Evolutionary conservation across 1,284 basidiomycete genomes (phyloP).

Genomic region (Naganishia sp.): DNA sequence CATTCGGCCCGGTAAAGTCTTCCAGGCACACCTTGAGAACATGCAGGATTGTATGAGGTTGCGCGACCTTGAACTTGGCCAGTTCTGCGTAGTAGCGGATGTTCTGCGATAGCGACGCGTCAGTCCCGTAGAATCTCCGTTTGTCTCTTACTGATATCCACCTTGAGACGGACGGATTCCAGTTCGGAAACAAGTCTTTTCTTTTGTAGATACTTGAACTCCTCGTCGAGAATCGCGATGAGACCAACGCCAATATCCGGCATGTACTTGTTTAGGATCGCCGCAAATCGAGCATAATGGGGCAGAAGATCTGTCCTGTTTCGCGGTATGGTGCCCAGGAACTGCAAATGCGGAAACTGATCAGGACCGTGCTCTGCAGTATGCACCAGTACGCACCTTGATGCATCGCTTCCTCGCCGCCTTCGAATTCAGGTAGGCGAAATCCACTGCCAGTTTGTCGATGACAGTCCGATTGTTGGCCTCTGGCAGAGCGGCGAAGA

Average conservation of each 20-base stretch:
- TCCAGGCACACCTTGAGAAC: conserved; percentile 96
- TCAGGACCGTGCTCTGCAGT: background rate
- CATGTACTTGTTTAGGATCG: conserved; percentile 88
- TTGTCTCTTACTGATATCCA: conserved; percentile 43
- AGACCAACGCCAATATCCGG: conserved; percentile 84
- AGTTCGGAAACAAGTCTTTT: conserved; percentile 91
- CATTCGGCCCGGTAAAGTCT: conserved; percentile 86
- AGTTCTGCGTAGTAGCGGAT: conserved; percentile 84
- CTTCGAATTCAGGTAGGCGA: conserved; percentile 94
- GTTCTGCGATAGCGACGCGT: conserved; percentile 62
- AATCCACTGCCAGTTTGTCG: conserved; percentile 92
- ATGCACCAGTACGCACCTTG: conserved; percentile 60
- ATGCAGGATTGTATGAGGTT: conserved; percentile 87
- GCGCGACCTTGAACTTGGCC: conserved; percentile 94
- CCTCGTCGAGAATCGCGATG: conserved; percentile 83
- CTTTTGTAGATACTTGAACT: conserved; percentile 92
- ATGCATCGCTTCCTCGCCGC: conserved; percentile 86
- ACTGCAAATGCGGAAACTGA: conserved; percentile 58
- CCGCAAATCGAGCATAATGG: conserved; percentile 87
- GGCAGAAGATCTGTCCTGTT: conserved; percentile 87
- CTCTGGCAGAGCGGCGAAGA: conserved; percentile 91
- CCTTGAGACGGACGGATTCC: conserved; percentile 79
- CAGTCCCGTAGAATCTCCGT: background rate
- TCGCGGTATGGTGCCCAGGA: conserved; percentile 80
- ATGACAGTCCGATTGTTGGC: conserved; percentile 88